Conservation (phyloP, 148 eudicot genomes). For the Camellia lanceoleosa region DNA sequence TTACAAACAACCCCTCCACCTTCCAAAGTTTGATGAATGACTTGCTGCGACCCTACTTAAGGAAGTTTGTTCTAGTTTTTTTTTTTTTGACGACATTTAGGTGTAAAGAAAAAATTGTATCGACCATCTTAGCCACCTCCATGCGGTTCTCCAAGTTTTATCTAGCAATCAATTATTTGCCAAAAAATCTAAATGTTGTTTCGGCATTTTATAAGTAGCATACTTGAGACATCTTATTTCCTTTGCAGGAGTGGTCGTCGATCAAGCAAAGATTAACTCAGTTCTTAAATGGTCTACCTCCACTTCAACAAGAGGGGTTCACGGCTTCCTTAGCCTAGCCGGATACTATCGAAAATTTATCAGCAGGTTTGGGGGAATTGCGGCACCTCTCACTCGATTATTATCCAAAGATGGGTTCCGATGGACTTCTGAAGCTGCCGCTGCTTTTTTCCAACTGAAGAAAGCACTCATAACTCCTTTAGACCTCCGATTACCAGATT, state of each 20-base stretch:
- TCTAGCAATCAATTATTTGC: background rate
- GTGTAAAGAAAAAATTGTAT: background rate
- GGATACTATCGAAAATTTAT: too few relatives aligned
- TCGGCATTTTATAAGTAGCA: too few relatives aligned
- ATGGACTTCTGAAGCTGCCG: background rate
- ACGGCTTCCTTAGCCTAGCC: too few relatives aligned
- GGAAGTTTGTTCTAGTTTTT: too few relatives aligned
- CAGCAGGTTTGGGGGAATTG: too few relatives aligned
- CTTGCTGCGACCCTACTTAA: background rate
- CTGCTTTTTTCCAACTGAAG: background rate
- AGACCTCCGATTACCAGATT: background rate
- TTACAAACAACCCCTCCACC: background rate
- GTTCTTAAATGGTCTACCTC: too few relatives aligned
- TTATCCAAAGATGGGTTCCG: background rate
- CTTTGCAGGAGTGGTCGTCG: too few relatives aligned
- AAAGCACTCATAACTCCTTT: background rate
- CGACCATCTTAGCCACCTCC: background rate
- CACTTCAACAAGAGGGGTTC: too few relatives aligned
- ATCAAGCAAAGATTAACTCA: too few relatives aligned
- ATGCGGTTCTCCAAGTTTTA: background rate
- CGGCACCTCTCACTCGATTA: too few relatives aligned
- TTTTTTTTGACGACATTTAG: background rate
- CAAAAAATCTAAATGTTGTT: too few relatives aligned
- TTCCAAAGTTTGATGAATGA: background rate
- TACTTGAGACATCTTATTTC: too few relatives aligned